Conservation (phyloP, 2,329 filamentous ascomycete genomes). For the Penicillium sp. region DNA sequence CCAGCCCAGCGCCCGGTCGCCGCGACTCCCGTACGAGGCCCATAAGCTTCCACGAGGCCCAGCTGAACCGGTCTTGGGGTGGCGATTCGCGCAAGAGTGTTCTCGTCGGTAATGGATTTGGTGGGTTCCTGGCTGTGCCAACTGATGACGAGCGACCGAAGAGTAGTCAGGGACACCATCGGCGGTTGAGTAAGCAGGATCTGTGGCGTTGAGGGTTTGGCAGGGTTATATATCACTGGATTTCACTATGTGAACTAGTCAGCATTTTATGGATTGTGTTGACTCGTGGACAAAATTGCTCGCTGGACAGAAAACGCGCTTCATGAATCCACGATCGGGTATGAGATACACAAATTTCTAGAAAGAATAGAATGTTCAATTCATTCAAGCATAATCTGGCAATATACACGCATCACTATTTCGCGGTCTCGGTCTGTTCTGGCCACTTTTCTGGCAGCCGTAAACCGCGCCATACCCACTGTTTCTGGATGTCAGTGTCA, state of each 20-base stretch:
- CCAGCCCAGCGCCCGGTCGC: slow-evolving; percentile 39
- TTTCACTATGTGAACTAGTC: neutral
- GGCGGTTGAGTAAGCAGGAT: slow-evolving; percentile 38
- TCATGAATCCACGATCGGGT: neutral
- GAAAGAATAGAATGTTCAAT: neutral
- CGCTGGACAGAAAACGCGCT: neutral
- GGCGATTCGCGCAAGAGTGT: slow-evolving; percentile 60
- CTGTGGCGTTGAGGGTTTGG: slow-evolving; percentile 36
- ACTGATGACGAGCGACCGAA: slow-evolving; percentile 46
- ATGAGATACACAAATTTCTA: neutral
- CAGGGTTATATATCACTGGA: neutral
- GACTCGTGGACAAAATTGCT: neutral
- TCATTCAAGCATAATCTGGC: neutral
- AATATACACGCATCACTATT: neutral
- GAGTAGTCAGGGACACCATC: slow-evolving; percentile 34
- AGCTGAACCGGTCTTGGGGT: slow-evolving; percentile 57
- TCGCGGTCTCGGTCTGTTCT: neutral
- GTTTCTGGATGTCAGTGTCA: slow-evolving; percentile 16
- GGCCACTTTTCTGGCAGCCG: slow-evolving; percentile 22
- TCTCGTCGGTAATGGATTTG: slow-evolving; percentile 66
- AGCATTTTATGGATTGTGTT: neutral
- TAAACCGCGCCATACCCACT: slow-evolving; percentile 25
- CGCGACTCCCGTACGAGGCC: slow-evolving; percentile 45
- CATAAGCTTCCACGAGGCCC: slow-evolving; percentile 46
- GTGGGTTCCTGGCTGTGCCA: slow-evolving; percentile 65